A percentile compares a stretch with the other conserved stretches of the same genome.
These are phyloP conservation scores for Eucalyptus tenuipes DNA, from an alignment of 345 rosid species.

Conservation along the genomic window DNA sequence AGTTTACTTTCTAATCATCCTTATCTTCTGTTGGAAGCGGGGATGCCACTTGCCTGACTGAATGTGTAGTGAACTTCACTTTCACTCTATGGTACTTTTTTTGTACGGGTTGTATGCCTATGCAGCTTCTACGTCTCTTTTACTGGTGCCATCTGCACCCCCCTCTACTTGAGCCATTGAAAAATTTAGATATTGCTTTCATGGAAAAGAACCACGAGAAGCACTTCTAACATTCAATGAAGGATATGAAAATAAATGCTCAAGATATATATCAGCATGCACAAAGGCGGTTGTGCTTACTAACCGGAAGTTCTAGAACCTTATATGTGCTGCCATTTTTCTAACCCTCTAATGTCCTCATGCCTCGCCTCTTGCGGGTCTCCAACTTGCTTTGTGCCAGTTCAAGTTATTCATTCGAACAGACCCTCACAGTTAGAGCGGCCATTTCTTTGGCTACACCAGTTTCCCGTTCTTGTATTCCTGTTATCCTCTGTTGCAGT, in stretches of 20 bases:
- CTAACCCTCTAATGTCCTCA: background rate
- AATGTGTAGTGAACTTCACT: background rate
- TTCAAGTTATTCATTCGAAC: background rate
- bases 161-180: background rate
- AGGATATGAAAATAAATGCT: background rate
- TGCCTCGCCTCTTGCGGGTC: background rate
- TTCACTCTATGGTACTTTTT: background rate
- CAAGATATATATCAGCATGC: background rate
- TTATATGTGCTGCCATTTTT: background rate
- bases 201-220: background rate
- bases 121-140: background rate
- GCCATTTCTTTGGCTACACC: background rate
- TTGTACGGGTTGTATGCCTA: background rate
- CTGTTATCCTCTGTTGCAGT: background rate
- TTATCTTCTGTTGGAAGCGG: background rate
- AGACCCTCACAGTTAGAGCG: background rate
- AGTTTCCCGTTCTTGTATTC: background rate
- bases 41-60: background rate
- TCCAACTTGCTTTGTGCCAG: background rate
- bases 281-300: background rate
- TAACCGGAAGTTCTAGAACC: background rate
- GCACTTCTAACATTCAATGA: background rate
- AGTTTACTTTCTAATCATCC: background rate
- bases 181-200: background rate
- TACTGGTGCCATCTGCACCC: background rate